These are phyloP conservation scores for Ceratonia siliqua DNA, from an alignment of 306 rosid species.

Conservation along the genomic window DNA sequence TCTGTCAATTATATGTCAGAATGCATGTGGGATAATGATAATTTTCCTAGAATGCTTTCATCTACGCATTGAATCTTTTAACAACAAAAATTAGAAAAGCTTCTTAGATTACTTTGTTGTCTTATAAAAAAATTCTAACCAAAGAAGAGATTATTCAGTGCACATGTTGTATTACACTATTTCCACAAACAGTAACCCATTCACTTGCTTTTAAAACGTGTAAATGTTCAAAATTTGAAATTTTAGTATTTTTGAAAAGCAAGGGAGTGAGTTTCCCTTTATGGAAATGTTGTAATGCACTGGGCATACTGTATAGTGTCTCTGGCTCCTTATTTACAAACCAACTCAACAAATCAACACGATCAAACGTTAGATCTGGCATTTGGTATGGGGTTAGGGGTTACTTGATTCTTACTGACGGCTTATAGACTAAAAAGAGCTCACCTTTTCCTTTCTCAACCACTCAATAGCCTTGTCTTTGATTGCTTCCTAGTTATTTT, in stretches of 20 bases:
- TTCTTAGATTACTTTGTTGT: neutral
- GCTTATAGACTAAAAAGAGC: neutral
- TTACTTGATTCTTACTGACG: neutral
- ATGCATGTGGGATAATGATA: neutral
- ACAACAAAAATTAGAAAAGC: neutral
- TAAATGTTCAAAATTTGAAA: too few species aligned
- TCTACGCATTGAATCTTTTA: neutral
- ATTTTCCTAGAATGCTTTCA: neutral
- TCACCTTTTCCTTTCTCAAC: too few species aligned
- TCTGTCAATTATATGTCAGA: neutral
- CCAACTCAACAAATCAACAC: neutral
- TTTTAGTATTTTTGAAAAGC: too few species aligned
- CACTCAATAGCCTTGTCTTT: neutral
- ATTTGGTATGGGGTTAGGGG: neutral
- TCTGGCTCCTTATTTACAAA: neutral
- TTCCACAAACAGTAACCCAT: neutral
- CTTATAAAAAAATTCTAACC: neutral
- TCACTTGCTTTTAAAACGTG: neutral
- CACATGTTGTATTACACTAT: neutral
- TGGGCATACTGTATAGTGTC: neutral
- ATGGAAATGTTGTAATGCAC: neutral
- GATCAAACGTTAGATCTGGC: neutral
- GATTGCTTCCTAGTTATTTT: neutral
- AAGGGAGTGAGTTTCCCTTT: neutral
- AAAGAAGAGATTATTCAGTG: neutral